Base-by-base conservation (phyloP, 1,139 yeast genomes). In the Candida freyschussii region DNA sequence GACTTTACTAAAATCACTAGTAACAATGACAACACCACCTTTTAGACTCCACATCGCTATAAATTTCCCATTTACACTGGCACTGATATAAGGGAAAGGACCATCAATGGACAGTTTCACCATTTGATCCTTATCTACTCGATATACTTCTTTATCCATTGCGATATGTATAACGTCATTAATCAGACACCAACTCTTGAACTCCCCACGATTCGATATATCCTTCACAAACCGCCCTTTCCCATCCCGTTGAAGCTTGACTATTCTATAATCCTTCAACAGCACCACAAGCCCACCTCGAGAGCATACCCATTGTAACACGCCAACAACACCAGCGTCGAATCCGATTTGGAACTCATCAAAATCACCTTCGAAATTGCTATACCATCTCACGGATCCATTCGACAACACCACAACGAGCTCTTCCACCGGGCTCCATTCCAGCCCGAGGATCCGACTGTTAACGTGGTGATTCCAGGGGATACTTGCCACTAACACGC, bases 61-160 rank as follows among this genome's bases (percentile, higher is more conserved):
- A 29, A 81, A 65, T 13, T 75, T 72, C 1, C 75, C 71, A 51
- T 75, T 77, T 0, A 87, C 78, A 0, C 94, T 75, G 0, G 72
- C 62, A 0, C 71, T 48, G 6, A 83, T 62, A 10, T 56, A 50
- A 0, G 63, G 57, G 50, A 79, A 79, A 1, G 83, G 81, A 0
- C 85, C 84, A 41, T 74, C 38, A 19, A 48, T 24, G 38, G 50
- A 33, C 55, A 55, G 34, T 48, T 54, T 45, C 30, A 17, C 29
- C 13, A 21, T 21, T 37, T 37, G 30, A 27, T 39, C 18, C 32
- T 40, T 27, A 3, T 33, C 22, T 4, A 44, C 31, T 6, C 32
- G 26, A 25, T 41, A 45, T 4, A 47, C 43, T 9, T 32, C 37
- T 5, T 32, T 37, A 16, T 46, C 44, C 10, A 48, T 13, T 13